Evolutionary conservation across 139 green algal genomes (phyloP).

Genomic region (Eudorina sp.): DNA sequence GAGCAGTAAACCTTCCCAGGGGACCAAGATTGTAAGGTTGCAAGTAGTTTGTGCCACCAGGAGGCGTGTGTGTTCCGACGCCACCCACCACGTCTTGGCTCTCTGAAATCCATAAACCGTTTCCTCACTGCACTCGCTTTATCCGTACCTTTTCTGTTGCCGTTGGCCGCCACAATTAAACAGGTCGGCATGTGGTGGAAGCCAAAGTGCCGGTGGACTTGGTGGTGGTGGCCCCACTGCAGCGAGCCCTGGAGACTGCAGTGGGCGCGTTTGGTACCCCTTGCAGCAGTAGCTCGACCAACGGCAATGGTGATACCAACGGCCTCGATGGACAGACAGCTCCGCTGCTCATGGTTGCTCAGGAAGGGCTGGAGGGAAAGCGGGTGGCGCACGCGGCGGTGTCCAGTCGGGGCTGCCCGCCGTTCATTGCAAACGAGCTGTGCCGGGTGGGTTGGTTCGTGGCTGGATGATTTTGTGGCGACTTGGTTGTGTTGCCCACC

Average conservation of each 20-base stretch:
- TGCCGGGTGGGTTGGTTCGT: slow-evolving; percentile 47
- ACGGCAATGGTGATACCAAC: background rate
- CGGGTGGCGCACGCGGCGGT: slow-evolving; percentile 51
- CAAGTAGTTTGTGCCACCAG: no score
- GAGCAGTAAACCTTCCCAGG: no score
- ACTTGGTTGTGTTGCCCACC: no score
- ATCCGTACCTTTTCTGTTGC: no score
- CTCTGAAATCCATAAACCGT: no score
- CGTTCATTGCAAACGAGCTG: slow-evolving; percentile 68
- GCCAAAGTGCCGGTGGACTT: slow-evolving; percentile 48
- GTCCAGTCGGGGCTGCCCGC: slow-evolving; percentile 55
- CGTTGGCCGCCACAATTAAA: no score
- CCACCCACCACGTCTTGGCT: no score
- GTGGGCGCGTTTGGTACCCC: slow-evolving; percentile 57
- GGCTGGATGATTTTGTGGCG: no score
- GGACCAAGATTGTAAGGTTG: no score
- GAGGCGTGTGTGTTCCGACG: no score
- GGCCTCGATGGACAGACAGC: background rate
- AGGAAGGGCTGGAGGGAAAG: slow-evolving; percentile 48
- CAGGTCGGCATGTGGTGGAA: slow-evolving; percentile 6
- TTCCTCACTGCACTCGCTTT: no score
- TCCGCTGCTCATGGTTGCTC: slow-evolving; percentile 60
- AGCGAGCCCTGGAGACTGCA: slow-evolving; percentile 68
- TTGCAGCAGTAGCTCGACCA: background rate
- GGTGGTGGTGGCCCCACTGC: slow-evolving; percentile 66